Base-by-base conservation (phyloP, 768 basidiomycete genomes). In the Tylopilus vinaceipallidus region DNA sequence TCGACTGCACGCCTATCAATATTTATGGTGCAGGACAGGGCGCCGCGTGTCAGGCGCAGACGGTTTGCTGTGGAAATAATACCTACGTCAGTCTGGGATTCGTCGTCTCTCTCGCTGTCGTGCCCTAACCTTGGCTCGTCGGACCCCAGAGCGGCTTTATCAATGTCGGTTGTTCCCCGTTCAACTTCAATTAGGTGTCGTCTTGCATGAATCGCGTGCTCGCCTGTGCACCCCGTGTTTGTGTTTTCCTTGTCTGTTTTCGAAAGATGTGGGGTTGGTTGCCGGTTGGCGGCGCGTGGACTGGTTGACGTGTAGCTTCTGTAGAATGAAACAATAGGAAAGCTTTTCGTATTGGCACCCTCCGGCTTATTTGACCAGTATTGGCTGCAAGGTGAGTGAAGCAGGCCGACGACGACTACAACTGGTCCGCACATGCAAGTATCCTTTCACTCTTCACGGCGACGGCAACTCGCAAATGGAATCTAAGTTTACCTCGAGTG, bases 111-210 rank as follows among this genome's bases (percentile, higher is more conserved):
- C 11, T n/a, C 16, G 1, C 8, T 3, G 43, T 22, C 20, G 6
- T 33, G 29, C 35, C 37, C n/a, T 7, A 20, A 13, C 19, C 6
- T 16, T 27, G 19, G 8, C 11, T n/a, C 16, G 11, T 41, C 19
- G 52, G 20, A 23, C 34, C 39, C 9, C 13, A 63, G 62, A 32
- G 6, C 0, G 62, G 62, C 17, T 33, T 33, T 4, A 16, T 65
- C 49, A 62, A 59, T 35, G 1, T 64, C 4, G 62, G 60, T 22
- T 65, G 62, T 54, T 65, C 62, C 45, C 62, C 62, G 35, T 22
- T 57, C 7, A 14, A 62, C 34, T 24, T 62, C 13, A 62, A 59
- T 54, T 62, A 54, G 54, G n/a, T n/a, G 26, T 32, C 23, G 19
- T 48, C 36, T 53, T 36, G 38, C 32, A 33, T 17, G 44, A 11